phyloP scores from a whole-genome alignment of 2,329 filamentous ascomycete genomes.

The Phialocephala sp. region DNA sequence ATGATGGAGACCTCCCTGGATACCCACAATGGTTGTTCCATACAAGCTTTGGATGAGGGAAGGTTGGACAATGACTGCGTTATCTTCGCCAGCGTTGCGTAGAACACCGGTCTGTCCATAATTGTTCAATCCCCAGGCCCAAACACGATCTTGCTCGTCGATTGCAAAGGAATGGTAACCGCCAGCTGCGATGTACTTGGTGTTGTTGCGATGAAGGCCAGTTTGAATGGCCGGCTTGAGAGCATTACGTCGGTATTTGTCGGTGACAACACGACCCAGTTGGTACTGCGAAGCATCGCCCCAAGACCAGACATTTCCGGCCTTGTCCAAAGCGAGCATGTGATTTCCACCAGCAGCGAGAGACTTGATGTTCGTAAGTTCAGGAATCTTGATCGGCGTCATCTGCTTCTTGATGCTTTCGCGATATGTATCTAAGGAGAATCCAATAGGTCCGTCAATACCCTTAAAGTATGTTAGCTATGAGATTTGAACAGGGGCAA shows the following conservation, averaged over 20 bases:
- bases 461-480: conserved; percentile 47
- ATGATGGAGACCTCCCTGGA: conserved; percentile 79
- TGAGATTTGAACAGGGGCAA: conserved; percentile 19
- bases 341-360: conserved; percentile 63
- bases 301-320: conserved; percentile 67
- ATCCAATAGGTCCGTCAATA: conserved; percentile 68
- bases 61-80: conserved; percentile 73
- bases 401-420: conserved; percentile 28
- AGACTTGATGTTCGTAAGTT: conserved; percentile 58
- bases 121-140: conserved; percentile 84
- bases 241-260: conserved; percentile 31
- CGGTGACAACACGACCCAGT: conserved; percentile 55
- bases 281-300: conserved; percentile 67
- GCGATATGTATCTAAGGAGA: conserved; percentile 37
- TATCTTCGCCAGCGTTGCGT: conserved; percentile 58
- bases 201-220: conserved; percentile 39
- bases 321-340: conserved; percentile 61
- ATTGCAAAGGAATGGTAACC: conserved; percentile 82
- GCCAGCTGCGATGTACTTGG: conserved; percentile 56
- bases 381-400: conserved; percentile 56
- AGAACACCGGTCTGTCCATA: conserved; percentile 79
- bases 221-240: conserved; percentile 32
- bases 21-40: conserved; percentile 64
- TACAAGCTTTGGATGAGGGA: conserved; percentile 68
- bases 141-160: conserved; percentile 69